Evolutionary conservation across 2,329 filamentous ascomycete genomes (phyloP).

Genomic region (Fusarium heterosporum): DNA sequence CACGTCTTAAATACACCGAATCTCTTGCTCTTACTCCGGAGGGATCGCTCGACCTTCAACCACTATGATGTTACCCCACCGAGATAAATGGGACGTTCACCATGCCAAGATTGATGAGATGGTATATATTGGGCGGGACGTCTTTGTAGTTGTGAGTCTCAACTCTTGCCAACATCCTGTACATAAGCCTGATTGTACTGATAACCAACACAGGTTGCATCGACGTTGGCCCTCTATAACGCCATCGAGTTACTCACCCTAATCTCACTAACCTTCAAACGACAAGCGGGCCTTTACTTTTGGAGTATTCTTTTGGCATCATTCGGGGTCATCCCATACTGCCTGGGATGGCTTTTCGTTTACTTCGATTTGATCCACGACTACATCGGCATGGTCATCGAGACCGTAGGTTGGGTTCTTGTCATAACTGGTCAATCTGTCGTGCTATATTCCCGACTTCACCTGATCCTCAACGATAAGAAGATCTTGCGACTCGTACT

Average conservation of each 20-base stretch:
- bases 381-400: constrained; percentile 27
- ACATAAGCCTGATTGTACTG: accelerated
- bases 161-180: accelerated
- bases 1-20: background rate
- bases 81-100: constrained; percentile 12
- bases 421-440: constrained; percentile 25
- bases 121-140: constrained; percentile 17
- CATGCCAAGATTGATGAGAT: constrained; percentile 1
- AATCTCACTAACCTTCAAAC: constrained; percentile 50
- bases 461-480: constrained; percentile 5
- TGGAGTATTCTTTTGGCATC: constrained; percentile 53
- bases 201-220: constrained; percentile 1
- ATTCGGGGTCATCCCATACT: constrained; percentile 51
- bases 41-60: background rate
- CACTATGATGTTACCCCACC: constrained; percentile 15
- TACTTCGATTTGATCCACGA: constrained; percentile 40
- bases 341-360: constrained; percentile 61
- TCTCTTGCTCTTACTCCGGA: accelerated
- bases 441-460: constrained; percentile 30
- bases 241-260: constrained; percentile 49
- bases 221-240: constrained; percentile 46
- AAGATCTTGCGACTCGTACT: constrained; percentile 6
- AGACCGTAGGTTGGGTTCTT: constrained; percentile 34
- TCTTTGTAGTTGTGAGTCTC: constrained; percentile 27
- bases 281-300: constrained; percentile 52